A percentile compares a stretch with the other conserved stretches of the same genome.
Conservation (phyloP, 176 grass and related monocot genomes). For the Oryza meridionalis region DNA sequence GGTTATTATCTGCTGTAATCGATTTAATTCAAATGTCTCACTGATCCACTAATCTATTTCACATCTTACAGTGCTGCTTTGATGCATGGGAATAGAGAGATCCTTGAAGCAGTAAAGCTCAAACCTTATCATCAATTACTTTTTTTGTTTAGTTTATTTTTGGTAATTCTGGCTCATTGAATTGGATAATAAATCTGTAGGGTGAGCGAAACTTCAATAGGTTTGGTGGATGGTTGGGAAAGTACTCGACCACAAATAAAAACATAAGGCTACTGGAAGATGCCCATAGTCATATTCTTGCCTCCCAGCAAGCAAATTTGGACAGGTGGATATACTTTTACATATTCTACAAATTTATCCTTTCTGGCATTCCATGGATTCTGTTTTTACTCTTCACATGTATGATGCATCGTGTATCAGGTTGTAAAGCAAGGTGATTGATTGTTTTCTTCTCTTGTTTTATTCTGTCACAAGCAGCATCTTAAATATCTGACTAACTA, state of each 20-base stretch:
- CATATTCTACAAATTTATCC: conserved; percentile 22
- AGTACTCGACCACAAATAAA: conserved; percentile 91
- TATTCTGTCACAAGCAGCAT: conserved; percentile 4
- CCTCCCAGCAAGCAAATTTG: conserved; percentile 85
- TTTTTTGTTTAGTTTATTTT: conserved; percentile 34
- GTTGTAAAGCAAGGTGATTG: neutral
- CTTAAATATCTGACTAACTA: neutral
- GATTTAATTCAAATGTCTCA: conserved; percentile 23
- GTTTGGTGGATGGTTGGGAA: conserved; percentile 99
- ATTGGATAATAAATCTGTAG: conserved; percentile 49
- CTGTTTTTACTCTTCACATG: neutral
- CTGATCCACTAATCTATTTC: conserved; percentile 33
- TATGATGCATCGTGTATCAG: neutral
- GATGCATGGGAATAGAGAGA: conserved; percentile 92
- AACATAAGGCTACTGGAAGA: conserved; percentile 95
- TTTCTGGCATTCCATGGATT: neutral
- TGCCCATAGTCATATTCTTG: conserved; percentile 91
- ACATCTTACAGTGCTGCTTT: conserved; percentile 71
- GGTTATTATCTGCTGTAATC: conserved; percentile 8
- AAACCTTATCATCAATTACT: conserved; percentile 31
- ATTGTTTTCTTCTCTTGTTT: conserved; percentile 5
- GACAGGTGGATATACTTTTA: conserved; percentile 62
- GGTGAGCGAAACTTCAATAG: conserved; percentile 98
- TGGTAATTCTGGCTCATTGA: conserved; percentile 35
- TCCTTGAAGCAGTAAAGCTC: conserved; percentile 79